Evolutionary conservation across 2,329 filamentous ascomycete genomes (phyloP), one percentile per base, ranked within the genome.

Genomic region (Mariannaea elegans): DNA sequence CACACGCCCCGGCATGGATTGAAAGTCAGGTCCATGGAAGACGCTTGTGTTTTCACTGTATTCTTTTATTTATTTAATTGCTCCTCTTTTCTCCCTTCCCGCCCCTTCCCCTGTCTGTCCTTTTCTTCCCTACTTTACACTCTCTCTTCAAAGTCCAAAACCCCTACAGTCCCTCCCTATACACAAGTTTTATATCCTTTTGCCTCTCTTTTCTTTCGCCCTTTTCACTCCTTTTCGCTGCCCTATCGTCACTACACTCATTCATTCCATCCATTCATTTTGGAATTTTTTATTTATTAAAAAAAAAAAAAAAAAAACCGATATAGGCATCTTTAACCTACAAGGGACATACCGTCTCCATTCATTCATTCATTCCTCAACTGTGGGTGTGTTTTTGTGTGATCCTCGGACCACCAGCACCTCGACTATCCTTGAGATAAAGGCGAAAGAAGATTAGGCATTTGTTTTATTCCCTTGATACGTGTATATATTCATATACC

Each of bases 201-300:
- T 31, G 32, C 27, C 51, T 59, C 16, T 55, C 53, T 47, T 34
- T 62, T 51, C 51, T 52, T 32, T 38, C 61, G 19, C 18, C 51
- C 47, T 36, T 52, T 32, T 36, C 56, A 59, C 50, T 48, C 67
- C 63, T 56, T 64, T 69, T 63, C 41, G 41, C 14, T 44, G 21
- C 21, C 41, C 12, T 16, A 44, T 44, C 21, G 19, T 24, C 41
- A 42, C 18, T 44, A 24, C 41, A 44, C 14, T 44, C 21, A 21
- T 44, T 44, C 10, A 10, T 41, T 41, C 16, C 21, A 10, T 21
- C 19, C 19, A 10, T 21, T 10, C 21, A 41, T 19, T 16, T 41
- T 21, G 18, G 16, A 31, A 38, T 16, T n/a, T n/a, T n/a, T n/a
- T n/a, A n/a, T n/a, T n/a, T n/a, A n/a, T n/a, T n/a, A n/a, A n/a